phyloP scores from a whole-genome alignment of 2,329 filamentous ascomycete genomes.

The Endoconidiophora polonica region DNA sequence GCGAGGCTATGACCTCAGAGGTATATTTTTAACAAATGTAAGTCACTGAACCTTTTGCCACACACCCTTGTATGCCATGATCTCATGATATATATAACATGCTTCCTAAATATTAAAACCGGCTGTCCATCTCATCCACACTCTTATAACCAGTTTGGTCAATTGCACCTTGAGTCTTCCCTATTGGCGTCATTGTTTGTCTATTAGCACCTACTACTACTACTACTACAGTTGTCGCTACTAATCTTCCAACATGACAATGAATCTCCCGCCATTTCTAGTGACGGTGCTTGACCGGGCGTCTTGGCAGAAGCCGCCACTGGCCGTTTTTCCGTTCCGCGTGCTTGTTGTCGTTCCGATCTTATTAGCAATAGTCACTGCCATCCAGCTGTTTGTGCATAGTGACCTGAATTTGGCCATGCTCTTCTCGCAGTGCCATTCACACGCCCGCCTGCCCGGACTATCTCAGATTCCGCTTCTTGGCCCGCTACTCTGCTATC shows the following conservation, averaged over 20 bases:
- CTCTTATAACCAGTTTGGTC: no score
- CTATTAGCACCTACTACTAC: no score
- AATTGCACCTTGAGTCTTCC: no score
- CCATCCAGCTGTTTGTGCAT: constrained; percentile 26
- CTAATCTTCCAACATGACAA: background rate
- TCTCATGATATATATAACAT: no score
- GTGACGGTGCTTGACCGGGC: background rate
- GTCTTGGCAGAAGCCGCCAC: constrained; percentile 23
- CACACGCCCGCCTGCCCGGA: constrained; percentile 27
- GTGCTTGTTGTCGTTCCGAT: constrained; percentile 34
- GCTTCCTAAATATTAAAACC: no score
- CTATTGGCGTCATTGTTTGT: no score
- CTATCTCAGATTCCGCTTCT: constrained; percentile 29
- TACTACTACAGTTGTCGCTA: no score
- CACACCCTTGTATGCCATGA: no score
- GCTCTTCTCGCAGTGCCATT: constrained; percentile 37
- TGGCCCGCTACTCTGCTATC: constrained; percentile 31
- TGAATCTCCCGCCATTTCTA: background rate
- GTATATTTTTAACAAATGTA: no score
- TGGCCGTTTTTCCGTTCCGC: constrained; percentile 35
- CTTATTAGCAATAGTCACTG: constrained; percentile 28
- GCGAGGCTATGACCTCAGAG: no score
- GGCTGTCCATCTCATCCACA: no score
- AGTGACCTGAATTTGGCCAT: constrained; percentile 34
- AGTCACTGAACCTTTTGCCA: no score